These are phyloP conservation scores for Wallacemonas rigidus DNA, from an alignment of 208 protist species.

Conservation along the genomic window DNA sequence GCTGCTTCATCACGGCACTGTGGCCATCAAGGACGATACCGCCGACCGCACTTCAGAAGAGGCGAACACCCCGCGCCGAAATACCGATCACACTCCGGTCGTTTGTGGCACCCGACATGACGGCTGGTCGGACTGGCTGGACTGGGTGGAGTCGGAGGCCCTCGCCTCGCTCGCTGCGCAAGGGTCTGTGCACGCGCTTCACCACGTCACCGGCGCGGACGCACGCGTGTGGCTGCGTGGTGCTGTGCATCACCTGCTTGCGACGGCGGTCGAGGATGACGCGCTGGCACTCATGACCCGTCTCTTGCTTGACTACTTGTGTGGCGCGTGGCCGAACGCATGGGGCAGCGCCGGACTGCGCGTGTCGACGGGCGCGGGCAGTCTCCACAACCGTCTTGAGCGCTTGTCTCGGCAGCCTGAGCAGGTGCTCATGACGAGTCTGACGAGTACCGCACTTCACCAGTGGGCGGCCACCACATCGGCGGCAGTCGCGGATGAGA, in stretches of 20 bases:
- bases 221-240: constrained; percentile 20
- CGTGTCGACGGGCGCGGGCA: too few species aligned
- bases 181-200: not conserved
- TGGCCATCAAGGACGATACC: not conserved
- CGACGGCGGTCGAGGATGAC: constrained; percentile 50
- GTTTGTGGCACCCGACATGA: too few species aligned
- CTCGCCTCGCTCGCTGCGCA: not conserved
- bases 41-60: not conserved
- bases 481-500: not conserved
- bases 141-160: constrained; percentile 16
- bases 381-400: not conserved
- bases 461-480: not conserved
- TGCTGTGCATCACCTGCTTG: constrained; percentile 51
- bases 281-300: constrained; percentile 29
- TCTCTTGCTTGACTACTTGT: constrained; percentile 34
- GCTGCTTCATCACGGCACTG: not conserved
- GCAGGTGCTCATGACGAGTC: not conserved
- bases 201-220: too few species aligned
- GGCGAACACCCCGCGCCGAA: too few species aligned
- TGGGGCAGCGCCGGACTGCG: too few species aligned
- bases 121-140: constrained; percentile 27
- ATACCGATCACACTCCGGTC: too few species aligned
- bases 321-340: not conserved
- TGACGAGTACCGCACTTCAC: not conserved
- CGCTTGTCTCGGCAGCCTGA: not conserved